Base-by-base conservation (phyloP, 139 green algal genomes). In the Haematococcus sp. region DNA sequence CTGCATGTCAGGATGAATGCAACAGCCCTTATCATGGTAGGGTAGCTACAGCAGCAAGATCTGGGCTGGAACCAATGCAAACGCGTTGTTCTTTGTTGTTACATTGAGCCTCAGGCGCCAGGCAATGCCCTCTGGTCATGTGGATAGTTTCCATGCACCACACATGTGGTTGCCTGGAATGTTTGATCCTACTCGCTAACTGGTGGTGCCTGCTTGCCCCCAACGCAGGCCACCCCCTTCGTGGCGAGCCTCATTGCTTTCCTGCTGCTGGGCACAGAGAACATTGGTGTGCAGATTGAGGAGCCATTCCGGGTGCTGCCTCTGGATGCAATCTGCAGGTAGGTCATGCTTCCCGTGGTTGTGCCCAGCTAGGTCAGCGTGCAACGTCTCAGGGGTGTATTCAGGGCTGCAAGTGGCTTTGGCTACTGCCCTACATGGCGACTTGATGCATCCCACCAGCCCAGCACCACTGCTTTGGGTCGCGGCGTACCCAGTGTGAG, bases 221-320 rank as follows among this genome's bases (percentile, higher is more conserved):
- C n/a, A n/a, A n/a, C n/a, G n/a, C n/a, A n/a, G n/a, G 72, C 64
- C 64, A 79, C 74, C 0, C 74, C 43, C 28, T 32, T 68, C 16
- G 63, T 69, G 5, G 35, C 76, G 1, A 34, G 68, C 55, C 66
- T 83, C 25, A 79, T 84, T 34, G 64, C 78, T 22, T 84, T 84
- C 58, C 52, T 84, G 44, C 73, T 84, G 56, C 44, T 84, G 34
- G 78, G 74, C 52, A 74, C 65, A 1, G 82, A 87, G 51, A 83
- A 87, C 63, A 84, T 87, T 60, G 82, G 82, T 3, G 75, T 83
- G 33, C 76, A 87, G 70, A 80, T 87, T 23, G 81, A 87, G 77
- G 77, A 87, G 74, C 76, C 81, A 1, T 85, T 85, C 60, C 35
- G 66, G 0, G 80, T 85, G 59, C 80, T 85, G 58, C 80, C 80